phyloP scores from a whole-genome alignment of 805 yeast genomes.

The Spathaspora hagerdaliae region DNA sequence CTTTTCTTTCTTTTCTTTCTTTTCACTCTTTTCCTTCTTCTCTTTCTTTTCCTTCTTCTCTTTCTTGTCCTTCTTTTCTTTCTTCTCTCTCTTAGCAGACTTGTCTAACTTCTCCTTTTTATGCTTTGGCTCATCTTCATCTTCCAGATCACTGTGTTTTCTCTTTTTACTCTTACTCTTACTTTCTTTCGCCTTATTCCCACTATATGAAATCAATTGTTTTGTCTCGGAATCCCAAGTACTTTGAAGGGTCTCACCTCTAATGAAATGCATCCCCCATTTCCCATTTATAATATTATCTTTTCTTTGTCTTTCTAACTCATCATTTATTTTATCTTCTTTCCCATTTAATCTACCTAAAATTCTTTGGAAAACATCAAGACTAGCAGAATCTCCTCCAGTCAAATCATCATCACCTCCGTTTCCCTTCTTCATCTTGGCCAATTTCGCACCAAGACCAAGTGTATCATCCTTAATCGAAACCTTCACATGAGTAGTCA shows the following conservation, averaged over 20 bases:
- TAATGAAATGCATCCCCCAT: slow-evolving; percentile 84
- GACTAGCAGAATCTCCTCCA: slow-evolving; percentile 66
- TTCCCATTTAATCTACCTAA: slow-evolving; percentile 87
- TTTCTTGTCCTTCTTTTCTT: slow-evolving; percentile 22
- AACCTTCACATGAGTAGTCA: slow-evolving; percentile 81
- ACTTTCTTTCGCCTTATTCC: slow-evolving; percentile 13
- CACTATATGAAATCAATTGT: slow-evolving; percentile 11
- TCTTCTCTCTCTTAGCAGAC: slow-evolving; percentile 19
- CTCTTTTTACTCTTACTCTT: slow-evolving; percentile 15
- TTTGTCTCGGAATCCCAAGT: slow-evolving; percentile 70
- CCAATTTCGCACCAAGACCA: slow-evolving; percentile 86
- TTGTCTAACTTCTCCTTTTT: slow-evolving; percentile 22
- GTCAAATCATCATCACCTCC: slow-evolving; percentile 61
- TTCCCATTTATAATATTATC: slow-evolving; percentile 75
- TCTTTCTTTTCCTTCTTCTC: slow-evolving; percentile 22
- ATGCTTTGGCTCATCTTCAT: slow-evolving; percentile 16
- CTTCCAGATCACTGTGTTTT: slow-evolving; percentile 18
- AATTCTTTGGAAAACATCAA: slow-evolving; percentile 89
- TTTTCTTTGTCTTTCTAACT: slow-evolving; percentile 63
- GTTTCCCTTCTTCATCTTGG: slow-evolving; percentile 54
- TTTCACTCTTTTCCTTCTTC: slow-evolving; percentile 19
- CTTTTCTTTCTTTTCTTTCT: slow-evolving; percentile 16
- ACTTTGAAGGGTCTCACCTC: slow-evolving; percentile 77
- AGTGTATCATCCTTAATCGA: slow-evolving; percentile 73
- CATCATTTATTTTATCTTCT: slow-evolving; percentile 60